These are phyloP conservation scores for Metarhizium robertsii DNA, from an alignment of 2,329 filamentous ascomycete genomes.

Conservation along the genomic window DNA sequence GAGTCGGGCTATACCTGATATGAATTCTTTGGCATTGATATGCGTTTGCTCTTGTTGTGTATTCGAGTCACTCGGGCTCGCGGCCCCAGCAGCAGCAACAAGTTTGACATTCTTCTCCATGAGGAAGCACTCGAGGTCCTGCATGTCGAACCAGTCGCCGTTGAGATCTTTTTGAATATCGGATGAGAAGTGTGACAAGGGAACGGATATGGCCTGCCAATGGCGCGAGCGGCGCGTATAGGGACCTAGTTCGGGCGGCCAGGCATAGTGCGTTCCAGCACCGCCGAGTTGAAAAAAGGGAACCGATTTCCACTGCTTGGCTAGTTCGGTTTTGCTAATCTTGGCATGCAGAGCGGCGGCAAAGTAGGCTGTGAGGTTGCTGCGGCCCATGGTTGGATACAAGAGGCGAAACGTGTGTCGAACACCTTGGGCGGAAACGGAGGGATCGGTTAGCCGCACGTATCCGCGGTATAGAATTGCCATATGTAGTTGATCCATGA, in stretches of 20 bases:
- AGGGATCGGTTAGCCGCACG: slow-evolving; percentile 6
- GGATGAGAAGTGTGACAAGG: slow-evolving; percentile 5
- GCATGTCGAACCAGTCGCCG: slow-evolving; percentile 12
- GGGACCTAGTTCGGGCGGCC: neutral
- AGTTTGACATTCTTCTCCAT: slow-evolving; percentile 5
- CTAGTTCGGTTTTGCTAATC: neutral
- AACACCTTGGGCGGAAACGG: slow-evolving; percentile 4
- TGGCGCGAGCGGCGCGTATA: neutral
- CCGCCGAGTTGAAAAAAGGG: slow-evolving; percentile 58
- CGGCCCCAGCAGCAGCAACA: neutral
- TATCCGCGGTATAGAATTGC: slow-evolving; percentile 8
- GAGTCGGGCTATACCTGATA: neutral
- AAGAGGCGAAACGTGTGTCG: slow-evolving; percentile 8
- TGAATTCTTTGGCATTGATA: neutral
- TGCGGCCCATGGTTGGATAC: slow-evolving; percentile 7
- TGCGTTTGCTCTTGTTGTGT: neutral
- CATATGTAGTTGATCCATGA: slow-evolving; percentile 10
- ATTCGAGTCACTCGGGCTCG: neutral
- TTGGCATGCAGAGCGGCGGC: slow-evolving; percentile 8
- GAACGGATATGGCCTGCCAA: slow-evolving; percentile 5
- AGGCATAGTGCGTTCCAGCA: slow-evolving; percentile 39
- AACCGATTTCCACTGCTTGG: neutral
- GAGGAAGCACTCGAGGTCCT: slow-evolving; percentile 10
- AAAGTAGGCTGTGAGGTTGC: slow-evolving; percentile 7
- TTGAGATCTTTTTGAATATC: slow-evolving; percentile 6